phyloP scores from a whole-genome alignment of 768 basidiomycete genomes.

The Hericium rajendrae region DNA sequence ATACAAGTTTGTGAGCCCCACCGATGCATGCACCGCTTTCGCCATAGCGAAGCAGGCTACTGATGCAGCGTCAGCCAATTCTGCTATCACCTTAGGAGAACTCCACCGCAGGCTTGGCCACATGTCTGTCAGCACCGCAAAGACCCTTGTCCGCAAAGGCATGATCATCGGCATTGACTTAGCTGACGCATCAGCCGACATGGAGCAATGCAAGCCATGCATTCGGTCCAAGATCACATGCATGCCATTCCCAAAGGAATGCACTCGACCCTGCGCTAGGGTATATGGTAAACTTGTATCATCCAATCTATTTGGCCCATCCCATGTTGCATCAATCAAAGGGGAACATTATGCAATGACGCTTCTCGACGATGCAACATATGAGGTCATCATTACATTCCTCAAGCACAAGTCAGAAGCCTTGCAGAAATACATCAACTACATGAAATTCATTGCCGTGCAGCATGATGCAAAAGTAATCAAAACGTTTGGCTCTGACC shows the following conservation, averaged over 20 bases:
- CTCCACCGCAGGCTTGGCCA: not conserved
- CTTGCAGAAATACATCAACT: slow-evolving; percentile 5
- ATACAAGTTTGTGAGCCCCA: too few relatives aligned
- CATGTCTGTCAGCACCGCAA: slow-evolving; percentile 1
- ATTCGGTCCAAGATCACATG: not conserved
- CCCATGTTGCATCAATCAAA: not conserved
- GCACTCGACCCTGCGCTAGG: too few relatives aligned
- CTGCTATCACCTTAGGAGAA: not conserved
- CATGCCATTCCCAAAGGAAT: too few relatives aligned
- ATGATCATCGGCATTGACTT: not conserved
- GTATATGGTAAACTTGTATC: too few relatives aligned
- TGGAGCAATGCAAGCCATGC: not conserved
- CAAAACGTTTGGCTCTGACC: slow-evolving; percentile 14
- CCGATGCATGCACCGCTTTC: too few relatives aligned
- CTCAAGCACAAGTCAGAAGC: slow-evolving; percentile 12
- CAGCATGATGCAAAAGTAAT: slow-evolving; percentile 7
- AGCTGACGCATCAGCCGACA: not conserved
- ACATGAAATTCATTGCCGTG: slow-evolving; percentile 11
- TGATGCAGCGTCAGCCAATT: too few relatives aligned
- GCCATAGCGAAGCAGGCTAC: too few relatives aligned
- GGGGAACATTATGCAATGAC: slow-evolving; percentile 12
- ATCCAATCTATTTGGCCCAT: too few relatives aligned
- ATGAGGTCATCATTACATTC: slow-evolving; percentile 3
- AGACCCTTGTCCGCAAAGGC: slow-evolving; percentile 3
- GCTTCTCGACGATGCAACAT: slow-evolving; percentile 17